These are phyloP conservation scores for Kandelia obovata DNA, from an alignment of 345 rosid species.

Conservation along the genomic window DNA sequence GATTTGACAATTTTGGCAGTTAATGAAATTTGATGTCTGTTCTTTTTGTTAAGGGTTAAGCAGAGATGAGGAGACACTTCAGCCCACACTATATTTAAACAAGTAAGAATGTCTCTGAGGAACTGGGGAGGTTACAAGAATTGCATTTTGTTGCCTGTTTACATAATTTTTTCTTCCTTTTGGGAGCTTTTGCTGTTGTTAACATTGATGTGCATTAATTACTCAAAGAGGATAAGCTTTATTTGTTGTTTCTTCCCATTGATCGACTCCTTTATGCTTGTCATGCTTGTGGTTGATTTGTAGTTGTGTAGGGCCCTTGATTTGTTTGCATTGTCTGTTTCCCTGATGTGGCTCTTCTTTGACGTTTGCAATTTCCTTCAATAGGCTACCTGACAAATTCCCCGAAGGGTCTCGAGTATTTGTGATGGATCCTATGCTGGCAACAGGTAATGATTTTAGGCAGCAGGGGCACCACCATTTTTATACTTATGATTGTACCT, in stretches of 20 bases:
- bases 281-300: too few species aligned
- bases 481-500: neutral
- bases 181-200: too few species aligned
- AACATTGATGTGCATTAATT: too few species aligned
- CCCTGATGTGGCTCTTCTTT: neutral
- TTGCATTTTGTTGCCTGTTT: too few species aligned
- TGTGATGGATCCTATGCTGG: slow-evolving; percentile 88
- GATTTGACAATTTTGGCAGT: slow-evolving; percentile 7
- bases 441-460: slow-evolving; percentile 58
- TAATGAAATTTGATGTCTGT: slow-evolving; percentile 12
- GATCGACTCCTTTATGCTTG: too few species aligned
- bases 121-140: neutral
- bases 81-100: slow-evolving; percentile 76
- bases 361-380: slow-evolving; percentile 19
- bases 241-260: too few species aligned
- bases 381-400: slow-evolving; percentile 77
- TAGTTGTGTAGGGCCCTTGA: too few species aligned
- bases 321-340: neutral
- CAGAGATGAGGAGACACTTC: slow-evolving; percentile 83
- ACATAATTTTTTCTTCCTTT: too few species aligned
- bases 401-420: slow-evolving; percentile 60
- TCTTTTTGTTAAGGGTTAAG: slow-evolving; percentile 48
- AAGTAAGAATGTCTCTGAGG: slow-evolving; percentile 47
- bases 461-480: neutral
- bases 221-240: too few species aligned